Conservation (phyloP, 495 filamentous ascomycete species). For the Talaromyces stipitatus region DNA sequence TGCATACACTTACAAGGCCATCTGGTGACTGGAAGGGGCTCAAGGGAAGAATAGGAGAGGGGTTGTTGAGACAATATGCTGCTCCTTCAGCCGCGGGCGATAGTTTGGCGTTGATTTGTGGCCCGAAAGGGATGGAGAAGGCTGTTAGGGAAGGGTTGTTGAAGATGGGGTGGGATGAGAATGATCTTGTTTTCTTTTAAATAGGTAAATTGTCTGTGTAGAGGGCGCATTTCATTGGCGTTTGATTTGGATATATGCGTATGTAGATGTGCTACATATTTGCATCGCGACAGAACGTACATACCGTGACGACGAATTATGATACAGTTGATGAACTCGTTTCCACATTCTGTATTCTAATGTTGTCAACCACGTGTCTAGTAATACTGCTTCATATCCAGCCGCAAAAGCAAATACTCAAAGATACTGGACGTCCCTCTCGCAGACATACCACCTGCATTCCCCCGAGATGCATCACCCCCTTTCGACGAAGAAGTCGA, state of each 20-base stretch:
- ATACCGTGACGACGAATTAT: background rate
- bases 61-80: conserved; percentile 56
- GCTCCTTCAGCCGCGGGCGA: conserved; percentile 28
- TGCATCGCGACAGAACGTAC: background rate
- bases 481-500: conserved; percentile 23
- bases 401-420: conserved; percentile 37
- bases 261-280: background rate
- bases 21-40: conserved; percentile 61
- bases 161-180: conserved; percentile 66
- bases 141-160: conserved; percentile 53
- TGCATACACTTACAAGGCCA: conserved; percentile 64
- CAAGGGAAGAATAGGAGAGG: conserved; percentile 58
- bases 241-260: background rate
- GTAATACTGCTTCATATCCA: conserved; percentile 46
- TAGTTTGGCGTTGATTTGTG: conserved; percentile 74
- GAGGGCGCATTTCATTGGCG: background rate
- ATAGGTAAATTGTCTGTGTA: background rate
- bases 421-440: conserved; percentile 33
- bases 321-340: background rate
- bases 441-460: conserved; percentile 6
- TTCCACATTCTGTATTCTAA: too few species aligned
- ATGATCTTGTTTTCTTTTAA: conserved; percentile 82
- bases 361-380: too few species aligned
- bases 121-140: conserved; percentile 72
- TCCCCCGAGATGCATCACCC: conserved; percentile 19